Evolutionary conservation across 495 filamentous ascomycete species (phyloP).

Genomic region (Xylaria cubensis): DNA sequence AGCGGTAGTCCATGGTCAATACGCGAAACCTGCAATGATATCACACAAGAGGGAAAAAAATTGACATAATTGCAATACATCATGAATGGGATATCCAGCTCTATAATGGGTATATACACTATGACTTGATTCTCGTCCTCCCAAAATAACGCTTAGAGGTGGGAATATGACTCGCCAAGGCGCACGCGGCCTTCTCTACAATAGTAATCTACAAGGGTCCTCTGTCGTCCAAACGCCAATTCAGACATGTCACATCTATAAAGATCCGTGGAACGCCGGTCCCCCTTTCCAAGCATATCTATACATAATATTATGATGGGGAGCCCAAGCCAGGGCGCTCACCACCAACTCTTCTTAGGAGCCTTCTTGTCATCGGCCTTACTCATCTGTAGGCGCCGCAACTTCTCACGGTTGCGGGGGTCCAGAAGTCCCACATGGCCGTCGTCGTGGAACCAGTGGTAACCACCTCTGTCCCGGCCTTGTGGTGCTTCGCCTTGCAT

Average conservation of each 20-base stretch:
- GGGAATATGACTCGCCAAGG: slow-evolving; percentile 14
- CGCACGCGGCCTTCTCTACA: neutral
- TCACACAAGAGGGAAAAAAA: neutral
- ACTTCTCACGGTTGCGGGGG: slow-evolving; percentile 53
- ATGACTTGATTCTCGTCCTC: slow-evolving; percentile 2
- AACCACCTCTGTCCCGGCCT: slow-evolving; percentile 39
- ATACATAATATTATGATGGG: neutral
- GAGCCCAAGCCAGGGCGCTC: neutral
- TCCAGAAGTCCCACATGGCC: slow-evolving; percentile 49
- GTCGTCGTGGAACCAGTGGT: slow-evolving; percentile 54
- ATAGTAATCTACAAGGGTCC: neutral
- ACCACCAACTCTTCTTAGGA: slow-evolving; percentile 44
- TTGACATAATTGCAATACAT: neutral
- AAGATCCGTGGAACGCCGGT: neutral
- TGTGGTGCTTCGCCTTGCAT: slow-evolving; percentile 64
- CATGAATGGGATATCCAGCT: slow-evolving; percentile 3
- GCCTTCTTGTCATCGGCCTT: slow-evolving; percentile 45
- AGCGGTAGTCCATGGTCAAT: no score
- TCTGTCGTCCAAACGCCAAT: slow-evolving; percentile 10
- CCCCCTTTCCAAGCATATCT: neutral
- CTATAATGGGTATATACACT: slow-evolving; percentile 28
- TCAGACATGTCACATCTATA: slow-evolving; percentile 7
- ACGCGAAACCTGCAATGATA: no score
- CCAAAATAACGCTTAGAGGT: slow-evolving; percentile 1
- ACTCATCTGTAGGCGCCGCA: slow-evolving; percentile 53